Percentiles rank a stretch among this genome's conserved stretches.
Evolutionary conservation across 2,329 filamentous ascomycete species (phyloP).

Genomic region (Apiospora marii): DNA sequence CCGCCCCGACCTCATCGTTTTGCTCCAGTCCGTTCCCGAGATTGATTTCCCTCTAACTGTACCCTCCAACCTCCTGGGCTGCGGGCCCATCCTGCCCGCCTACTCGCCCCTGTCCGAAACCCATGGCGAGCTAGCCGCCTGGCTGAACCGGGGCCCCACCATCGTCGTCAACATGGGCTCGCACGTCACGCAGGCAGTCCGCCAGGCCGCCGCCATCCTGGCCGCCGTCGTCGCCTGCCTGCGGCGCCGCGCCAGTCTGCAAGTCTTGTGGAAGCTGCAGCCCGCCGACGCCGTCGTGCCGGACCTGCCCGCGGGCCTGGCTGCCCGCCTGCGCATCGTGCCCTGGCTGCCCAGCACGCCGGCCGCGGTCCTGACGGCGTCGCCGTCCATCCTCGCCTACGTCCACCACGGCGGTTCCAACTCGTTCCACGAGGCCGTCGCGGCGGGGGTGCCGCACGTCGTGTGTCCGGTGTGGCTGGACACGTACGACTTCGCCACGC

Average conservation of each 20-base stretch:
- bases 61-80: conserved; percentile 29
- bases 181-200: conserved; percentile 29
- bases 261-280: too few species aligned
- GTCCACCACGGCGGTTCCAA: conserved; percentile 50
- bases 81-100: conserved; percentile 31
- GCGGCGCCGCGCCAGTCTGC: too few species aligned
- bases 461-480: conserved; percentile 34
- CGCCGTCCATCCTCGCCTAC: conserved; percentile 40
- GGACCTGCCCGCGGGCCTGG: too few species aligned
- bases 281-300: too few species aligned
- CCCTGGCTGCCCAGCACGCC: conserved; percentile 4
- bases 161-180: conserved; percentile 34
- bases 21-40: conserved; percentile 28
- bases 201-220: conserved; percentile 27
- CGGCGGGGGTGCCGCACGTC: conserved; percentile 34
- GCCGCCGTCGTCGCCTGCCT: conserved; percentile 30
- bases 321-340: neutral
- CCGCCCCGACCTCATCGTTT: neutral
- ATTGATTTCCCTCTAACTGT: conserved; percentile 30
- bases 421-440: conserved; percentile 36
- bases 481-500: conserved; percentile 33
- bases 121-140: conserved; percentile 27
- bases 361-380: conserved; percentile 33
- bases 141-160: conserved; percentile 30
- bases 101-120: conserved; percentile 26